phyloP scores from a whole-genome alignment of 75 land plant species.

The Adiantum capillusveneris region DNA sequence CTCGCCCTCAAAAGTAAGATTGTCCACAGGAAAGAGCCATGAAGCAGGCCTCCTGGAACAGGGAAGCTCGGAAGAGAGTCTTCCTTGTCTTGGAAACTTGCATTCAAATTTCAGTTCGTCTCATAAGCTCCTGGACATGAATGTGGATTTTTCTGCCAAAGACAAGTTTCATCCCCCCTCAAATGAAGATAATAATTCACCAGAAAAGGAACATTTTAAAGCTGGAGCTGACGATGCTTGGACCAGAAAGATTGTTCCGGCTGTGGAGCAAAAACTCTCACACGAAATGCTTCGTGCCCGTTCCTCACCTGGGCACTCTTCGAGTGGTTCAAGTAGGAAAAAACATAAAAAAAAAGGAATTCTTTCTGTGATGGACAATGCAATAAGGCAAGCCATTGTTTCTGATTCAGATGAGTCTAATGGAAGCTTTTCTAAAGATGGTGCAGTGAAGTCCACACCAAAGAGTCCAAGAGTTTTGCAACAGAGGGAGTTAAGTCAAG shows the following conservation, averaged over 20 bases:
- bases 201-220: not conserved
- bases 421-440: not conserved
- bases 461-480: not conserved
- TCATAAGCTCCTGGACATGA: not conserved
- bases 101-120: not conserved
- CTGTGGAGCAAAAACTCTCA: not conserved
- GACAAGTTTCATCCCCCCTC: not conserved
- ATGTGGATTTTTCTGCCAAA: not conserved
- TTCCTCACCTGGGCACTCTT: slow-evolving; percentile 1
- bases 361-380: slow-evolving; percentile 1
- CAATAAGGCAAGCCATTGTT: slow-evolving; percentile 1
- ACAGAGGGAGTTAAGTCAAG: not conserved
- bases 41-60: not conserved
- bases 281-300: not conserved
- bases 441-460: not conserved
- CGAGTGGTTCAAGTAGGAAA: not conserved
- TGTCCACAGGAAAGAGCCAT: not conserved
- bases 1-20: not conserved
- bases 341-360: not conserved
- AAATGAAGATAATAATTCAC: not conserved
- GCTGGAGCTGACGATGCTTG: not conserved
- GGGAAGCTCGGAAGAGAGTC: not conserved
- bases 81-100: not conserved
- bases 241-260: slow-evolving; percentile 3
- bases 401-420: slow-evolving; percentile 2